Evolutionary conservation across 129 eudicot genomes (phyloP).

Genomic region (Lactuca sativa): DNA sequence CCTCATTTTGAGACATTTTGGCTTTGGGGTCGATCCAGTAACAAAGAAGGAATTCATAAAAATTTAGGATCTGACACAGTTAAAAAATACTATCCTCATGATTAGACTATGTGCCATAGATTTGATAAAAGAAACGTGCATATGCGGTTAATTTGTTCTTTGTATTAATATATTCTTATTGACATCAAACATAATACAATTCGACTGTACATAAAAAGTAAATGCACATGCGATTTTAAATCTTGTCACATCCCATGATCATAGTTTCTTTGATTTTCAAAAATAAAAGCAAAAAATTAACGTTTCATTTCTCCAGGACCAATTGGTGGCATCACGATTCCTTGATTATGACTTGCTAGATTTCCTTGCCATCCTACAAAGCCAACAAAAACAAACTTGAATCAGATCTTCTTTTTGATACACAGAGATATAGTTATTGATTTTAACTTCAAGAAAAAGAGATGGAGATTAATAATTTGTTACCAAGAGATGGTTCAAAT

Average conservation of each 20-base stretch:
- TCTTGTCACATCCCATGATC: background rate
- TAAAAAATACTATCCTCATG: background rate
- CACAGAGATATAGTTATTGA: background rate
- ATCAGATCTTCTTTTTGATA: background rate
- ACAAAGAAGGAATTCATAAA: background rate
- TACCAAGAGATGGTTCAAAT: conserved; percentile 45
- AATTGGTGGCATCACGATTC: conserved; percentile 43
- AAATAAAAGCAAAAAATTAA: background rate
- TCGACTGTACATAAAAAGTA: background rate
- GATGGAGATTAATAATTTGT: background rate
- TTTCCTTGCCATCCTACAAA: conserved; percentile 65
- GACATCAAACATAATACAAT: background rate
- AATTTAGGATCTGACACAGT: background rate
- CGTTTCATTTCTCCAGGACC: conserved; percentile 51
- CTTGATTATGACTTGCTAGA: conserved; percentile 37
- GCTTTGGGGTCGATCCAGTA: background rate
- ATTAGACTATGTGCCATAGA: too few species aligned
- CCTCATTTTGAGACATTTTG: background rate
- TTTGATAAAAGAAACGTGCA: too few species aligned
- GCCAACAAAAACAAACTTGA: background rate
- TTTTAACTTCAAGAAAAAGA: background rate
- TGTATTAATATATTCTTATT: too few species aligned
- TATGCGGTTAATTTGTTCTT: too few species aligned
- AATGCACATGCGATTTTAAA: conserved; percentile 5
- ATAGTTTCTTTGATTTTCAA: background rate